Evolutionary conservation across 2,329 filamentous ascomycete genomes (phyloP).

Genomic region (Emmonsia crescens): DNA sequence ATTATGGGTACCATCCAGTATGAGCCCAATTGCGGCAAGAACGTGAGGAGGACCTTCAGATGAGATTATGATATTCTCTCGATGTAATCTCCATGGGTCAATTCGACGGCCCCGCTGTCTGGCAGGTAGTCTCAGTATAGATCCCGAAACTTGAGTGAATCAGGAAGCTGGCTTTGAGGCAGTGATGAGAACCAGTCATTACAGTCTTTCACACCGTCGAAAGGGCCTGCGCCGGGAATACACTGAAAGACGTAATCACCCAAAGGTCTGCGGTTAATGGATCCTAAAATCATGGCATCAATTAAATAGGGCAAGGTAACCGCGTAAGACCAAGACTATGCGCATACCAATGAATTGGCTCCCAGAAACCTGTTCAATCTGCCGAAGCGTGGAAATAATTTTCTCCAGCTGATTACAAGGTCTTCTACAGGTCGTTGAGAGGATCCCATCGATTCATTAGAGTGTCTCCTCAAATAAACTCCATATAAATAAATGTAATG

Average conservation of each 20-base stretch:
- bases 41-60: constrained; percentile 13
- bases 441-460: constrained; percentile 19
- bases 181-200: constrained; percentile 20
- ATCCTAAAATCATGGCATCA: constrained; percentile 10
- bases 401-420: constrained; percentile 11
- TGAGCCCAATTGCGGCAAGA: constrained; percentile 23
- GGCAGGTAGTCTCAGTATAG: constrained; percentile 18
- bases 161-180: constrained; percentile 12
- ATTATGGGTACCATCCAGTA: constrained; percentile 25
- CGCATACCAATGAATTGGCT: constrained; percentile 18
- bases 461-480: constrained; percentile 20
- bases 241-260: constrained; percentile 17
- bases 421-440: constrained; percentile 10
- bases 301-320: too few species aligned
- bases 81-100: constrained; percentile 27
- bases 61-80: constrained; percentile 23
- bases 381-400: constrained; percentile 14
- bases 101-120: constrained; percentile 20
- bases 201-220: constrained; percentile 16
- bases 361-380: constrained; percentile 13
- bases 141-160: constrained; percentile 10
- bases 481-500: constrained; percentile 25
- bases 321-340: too few species aligned
- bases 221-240: constrained; percentile 13
- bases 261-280: constrained; percentile 10